Percentiles rank a stretch among this genome's conserved stretches.
Evolutionary conservation across 371 early-diverging fungal genomes (phyloP).

Genomic region (Mortierella sp.): DNA sequence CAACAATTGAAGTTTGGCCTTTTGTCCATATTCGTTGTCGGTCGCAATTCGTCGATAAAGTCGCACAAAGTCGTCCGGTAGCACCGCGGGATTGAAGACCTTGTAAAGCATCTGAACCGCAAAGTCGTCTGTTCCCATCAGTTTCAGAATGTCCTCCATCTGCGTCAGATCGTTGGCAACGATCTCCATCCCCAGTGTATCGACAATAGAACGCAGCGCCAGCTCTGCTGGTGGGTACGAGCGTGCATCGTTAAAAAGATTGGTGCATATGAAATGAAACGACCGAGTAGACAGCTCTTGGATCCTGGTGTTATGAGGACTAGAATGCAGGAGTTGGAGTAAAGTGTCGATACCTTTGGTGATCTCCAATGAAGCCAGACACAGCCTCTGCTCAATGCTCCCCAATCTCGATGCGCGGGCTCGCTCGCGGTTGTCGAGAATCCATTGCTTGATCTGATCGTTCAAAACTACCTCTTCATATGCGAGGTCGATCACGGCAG

Average conservation of each 20-base stretch:
- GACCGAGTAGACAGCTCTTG: slow-evolving; percentile 18
- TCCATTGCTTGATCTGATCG: slow-evolving; percentile 26
- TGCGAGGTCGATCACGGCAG: slow-evolving; percentile 44
- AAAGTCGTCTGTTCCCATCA: slow-evolving; percentile 38
- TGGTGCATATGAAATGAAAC: slow-evolving; percentile 31
- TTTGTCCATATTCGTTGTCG: slow-evolving; percentile 38
- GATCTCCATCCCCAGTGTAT: slow-evolving; percentile 32
- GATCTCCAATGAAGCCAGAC: slow-evolving; percentile 32
- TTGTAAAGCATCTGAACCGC: slow-evolving; percentile 18
- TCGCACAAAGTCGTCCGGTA: slow-evolving; percentile 35
- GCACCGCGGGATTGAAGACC: slow-evolving; percentile 39
- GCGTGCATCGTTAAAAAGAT: slow-evolving; percentile 33
- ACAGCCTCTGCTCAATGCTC: slow-evolving; percentile 26
- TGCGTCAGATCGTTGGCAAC: slow-evolving; percentile 38
- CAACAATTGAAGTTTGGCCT: slow-evolving; percentile 36
- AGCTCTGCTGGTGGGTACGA: slow-evolving; percentile 32
- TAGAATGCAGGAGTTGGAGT: background rate
- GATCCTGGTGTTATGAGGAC: background rate
- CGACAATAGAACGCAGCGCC: slow-evolving; percentile 23
- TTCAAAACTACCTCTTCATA: slow-evolving; percentile 47
- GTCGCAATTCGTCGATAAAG: slow-evolving; percentile 36
- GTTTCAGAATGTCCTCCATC: slow-evolving; percentile 40
- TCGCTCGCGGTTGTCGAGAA: slow-evolving; percentile 43
- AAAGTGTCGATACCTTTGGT: slow-evolving; percentile 15
- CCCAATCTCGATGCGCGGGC: slow-evolving; percentile 25